phyloP scores from a whole-genome alignment of 2,329 filamentous ascomycete species.

The Ophiocordyceps camponoti-leonardi region DNA sequence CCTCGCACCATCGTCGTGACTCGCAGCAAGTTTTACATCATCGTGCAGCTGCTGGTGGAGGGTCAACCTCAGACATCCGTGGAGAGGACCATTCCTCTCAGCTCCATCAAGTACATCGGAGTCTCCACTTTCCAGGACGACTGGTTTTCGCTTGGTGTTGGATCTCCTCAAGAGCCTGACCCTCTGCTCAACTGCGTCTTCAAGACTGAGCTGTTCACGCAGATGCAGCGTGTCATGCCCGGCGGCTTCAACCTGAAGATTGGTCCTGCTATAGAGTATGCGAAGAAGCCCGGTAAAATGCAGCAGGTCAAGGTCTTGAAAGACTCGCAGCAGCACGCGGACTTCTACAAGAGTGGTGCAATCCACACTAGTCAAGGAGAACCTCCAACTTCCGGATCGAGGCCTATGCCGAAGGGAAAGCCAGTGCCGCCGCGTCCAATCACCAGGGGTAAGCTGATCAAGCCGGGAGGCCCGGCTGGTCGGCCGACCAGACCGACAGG shows the following conservation, averaged over 20 bases:
- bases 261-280: constrained; percentile 75
- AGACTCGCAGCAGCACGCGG: constrained; percentile 59
- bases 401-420: constrained; percentile 73
- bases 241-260: constrained; percentile 72
- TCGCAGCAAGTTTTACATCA: constrained; percentile 71
- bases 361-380: constrained; percentile 80
- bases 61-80: constrained; percentile 65
- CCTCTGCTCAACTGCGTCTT: constrained; percentile 86
- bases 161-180: constrained; percentile 82
- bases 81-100: constrained; percentile 68
- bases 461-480: constrained; percentile 71
- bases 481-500: constrained; percentile 55
- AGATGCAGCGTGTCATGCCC: constrained; percentile 65
- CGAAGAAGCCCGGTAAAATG: constrained; percentile 93
- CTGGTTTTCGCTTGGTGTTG: constrained; percentile 87
- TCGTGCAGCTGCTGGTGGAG: constrained; percentile 70
- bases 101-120: constrained; percentile 76
- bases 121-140: constrained; percentile 74
- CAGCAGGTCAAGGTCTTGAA: constrained; percentile 79
- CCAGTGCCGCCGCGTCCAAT: constrained; percentile 78
- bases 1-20: constrained; percentile 75
- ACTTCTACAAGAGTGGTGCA: constrained; percentile 85
- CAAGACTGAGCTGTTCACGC: constrained; percentile 95
- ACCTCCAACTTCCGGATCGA: constrained; percentile 64
- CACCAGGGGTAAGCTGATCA: constrained; percentile 82